These are phyloP conservation scores for Kwoniella bestiolae DNA, from an alignment of 768 basidiomycete genomes.

Conservation along the genomic window DNA sequence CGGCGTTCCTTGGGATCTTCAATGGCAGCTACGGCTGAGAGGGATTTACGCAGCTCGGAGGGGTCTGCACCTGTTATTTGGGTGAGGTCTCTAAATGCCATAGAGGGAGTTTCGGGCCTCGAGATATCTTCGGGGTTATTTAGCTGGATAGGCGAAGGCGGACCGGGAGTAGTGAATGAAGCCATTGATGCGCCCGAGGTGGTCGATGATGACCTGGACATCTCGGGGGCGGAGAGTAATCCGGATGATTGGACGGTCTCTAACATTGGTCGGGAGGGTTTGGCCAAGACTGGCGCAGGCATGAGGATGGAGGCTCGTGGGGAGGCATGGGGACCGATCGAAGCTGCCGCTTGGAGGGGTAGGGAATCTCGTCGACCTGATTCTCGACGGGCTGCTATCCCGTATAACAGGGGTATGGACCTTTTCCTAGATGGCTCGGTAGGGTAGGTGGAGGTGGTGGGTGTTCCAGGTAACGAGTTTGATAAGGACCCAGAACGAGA, in stretches of 20 bases:
- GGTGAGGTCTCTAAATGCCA: constrained; percentile 14
- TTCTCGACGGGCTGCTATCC: neutral
- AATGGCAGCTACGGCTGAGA: constrained; percentile 8
- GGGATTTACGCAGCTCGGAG: constrained; percentile 11
- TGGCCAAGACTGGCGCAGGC: neutral
- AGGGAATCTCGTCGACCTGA: constrained; percentile 14
- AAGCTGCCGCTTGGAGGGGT: constrained; percentile 14
- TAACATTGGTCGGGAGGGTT: constrained; percentile 13
- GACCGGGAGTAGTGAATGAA: constrained; percentile 12
- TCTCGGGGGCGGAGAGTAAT: constrained; percentile 18
- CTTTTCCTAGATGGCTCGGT: constrained; percentile 11
- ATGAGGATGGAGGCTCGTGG: constrained; percentile 16
- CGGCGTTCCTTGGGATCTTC: constrained; percentile 11
- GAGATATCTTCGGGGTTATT: constrained; percentile 12
- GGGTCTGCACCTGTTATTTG: constrained; percentile 6
- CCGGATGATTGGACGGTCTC: neutral
- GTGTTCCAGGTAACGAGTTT: constrained; percentile 2
- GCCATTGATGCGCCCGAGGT: constrained; percentile 20
- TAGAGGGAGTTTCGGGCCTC: constrained; percentile 15
- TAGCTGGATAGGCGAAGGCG: constrained; percentile 7
- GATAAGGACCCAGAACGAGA: neutral
- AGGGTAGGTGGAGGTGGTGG: neutral
- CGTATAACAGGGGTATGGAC: constrained; percentile 14
- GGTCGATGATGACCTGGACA: constrained; percentile 22
- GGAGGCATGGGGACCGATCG: constrained; percentile 4